Evolutionary conservation across 1,284 basidiomycete species (phyloP).

Genomic region (Cutaneotrichosporon cutaneum): DNA sequence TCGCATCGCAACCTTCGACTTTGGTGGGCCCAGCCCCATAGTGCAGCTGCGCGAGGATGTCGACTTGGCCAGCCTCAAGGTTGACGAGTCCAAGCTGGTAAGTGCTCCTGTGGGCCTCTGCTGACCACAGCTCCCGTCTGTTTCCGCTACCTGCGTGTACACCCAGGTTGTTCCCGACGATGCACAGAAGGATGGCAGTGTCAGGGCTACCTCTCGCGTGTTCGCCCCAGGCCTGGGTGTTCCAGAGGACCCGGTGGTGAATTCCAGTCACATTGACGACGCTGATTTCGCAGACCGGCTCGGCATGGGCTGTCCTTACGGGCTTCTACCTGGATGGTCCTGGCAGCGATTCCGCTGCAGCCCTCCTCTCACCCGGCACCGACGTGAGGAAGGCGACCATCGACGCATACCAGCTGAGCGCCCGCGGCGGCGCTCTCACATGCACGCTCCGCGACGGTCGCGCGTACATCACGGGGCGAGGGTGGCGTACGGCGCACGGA

Average conservation of each 20-base stretch:
- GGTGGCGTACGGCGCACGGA: slow-evolving; percentile 17
- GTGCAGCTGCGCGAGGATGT: slow-evolving; percentile 16
- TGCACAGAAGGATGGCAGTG: background rate
- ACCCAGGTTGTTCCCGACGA: slow-evolving; percentile 32
- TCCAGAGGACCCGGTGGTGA: slow-evolving; percentile 42
- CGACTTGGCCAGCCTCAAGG: slow-evolving; percentile 27
- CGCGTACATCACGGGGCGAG: slow-evolving; percentile 19
- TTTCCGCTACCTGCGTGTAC: slow-evolving; percentile 17
- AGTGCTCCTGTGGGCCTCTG: background rate
- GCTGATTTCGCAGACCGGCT: slow-evolving; percentile 31
- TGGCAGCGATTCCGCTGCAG: background rate
- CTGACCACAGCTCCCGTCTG: slow-evolving; percentile 4
- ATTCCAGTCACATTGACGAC: background rate
- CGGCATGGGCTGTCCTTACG: slow-evolving; percentile 37
- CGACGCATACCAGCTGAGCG: slow-evolving; percentile 18
- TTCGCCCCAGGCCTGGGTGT: slow-evolving; percentile 36
- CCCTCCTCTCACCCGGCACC: background rate
- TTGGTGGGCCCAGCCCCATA: slow-evolving; percentile 13
- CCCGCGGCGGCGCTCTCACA: slow-evolving; percentile 17
- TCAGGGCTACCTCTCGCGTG: slow-evolving; percentile 29
- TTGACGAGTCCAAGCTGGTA: slow-evolving; percentile 17
- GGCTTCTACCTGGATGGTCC: slow-evolving; percentile 34
- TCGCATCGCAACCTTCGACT: slow-evolving; percentile 20
- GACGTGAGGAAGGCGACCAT: background rate
- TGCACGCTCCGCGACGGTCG: slow-evolving; percentile 10